Conservation (phyloP, 75 land plant species). For the Isoetes taiwanensis region DNA sequence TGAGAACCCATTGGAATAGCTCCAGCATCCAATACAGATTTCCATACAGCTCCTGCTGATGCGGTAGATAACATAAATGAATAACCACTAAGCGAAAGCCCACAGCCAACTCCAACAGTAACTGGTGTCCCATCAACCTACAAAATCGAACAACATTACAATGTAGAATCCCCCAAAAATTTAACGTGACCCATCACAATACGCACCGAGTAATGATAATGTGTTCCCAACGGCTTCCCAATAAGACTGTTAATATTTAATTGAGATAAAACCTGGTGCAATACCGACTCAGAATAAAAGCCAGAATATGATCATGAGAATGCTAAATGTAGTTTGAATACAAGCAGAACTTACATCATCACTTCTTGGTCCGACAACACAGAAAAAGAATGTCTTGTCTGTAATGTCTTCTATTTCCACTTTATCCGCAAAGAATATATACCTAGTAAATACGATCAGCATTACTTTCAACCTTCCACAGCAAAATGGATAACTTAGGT, state of each 20-base stretch:
- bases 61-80: slow-evolving; percentile 60
- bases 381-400: slow-evolving; percentile 44
- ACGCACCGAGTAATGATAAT: slow-evolving; percentile 53
- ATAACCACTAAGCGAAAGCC: slow-evolving; percentile 53
- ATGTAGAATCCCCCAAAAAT: neutral
- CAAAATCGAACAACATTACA: neutral
- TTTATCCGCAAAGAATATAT: slow-evolving; percentile 68
- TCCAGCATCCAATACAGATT: slow-evolving; percentile 42
- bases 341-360: slow-evolving; percentile 48
- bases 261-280: slow-evolving; percentile 36
- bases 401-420: slow-evolving; percentile 69
- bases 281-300: neutral
- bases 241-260: slow-evolving; percentile 43
- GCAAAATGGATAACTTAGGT: neutral
- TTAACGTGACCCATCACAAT: neutral
- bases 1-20: slow-evolving; percentile 64
- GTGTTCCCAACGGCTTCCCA: slow-evolving; percentile 62
- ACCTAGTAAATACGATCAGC: slow-evolving; percentile 21
- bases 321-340: too few relatives aligned
- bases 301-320: too few relatives aligned
- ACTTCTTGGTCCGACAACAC: slow-evolving; percentile 53
- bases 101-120: slow-evolving; percentile 66
- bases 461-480: neutral
- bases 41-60: slow-evolving; percentile 61
- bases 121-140: slow-evolving; percentile 73